Evolutionary conservation across 2,329 filamentous ascomycete species (phyloP).

Genomic region (Aspergillus phoenicis): DNA sequence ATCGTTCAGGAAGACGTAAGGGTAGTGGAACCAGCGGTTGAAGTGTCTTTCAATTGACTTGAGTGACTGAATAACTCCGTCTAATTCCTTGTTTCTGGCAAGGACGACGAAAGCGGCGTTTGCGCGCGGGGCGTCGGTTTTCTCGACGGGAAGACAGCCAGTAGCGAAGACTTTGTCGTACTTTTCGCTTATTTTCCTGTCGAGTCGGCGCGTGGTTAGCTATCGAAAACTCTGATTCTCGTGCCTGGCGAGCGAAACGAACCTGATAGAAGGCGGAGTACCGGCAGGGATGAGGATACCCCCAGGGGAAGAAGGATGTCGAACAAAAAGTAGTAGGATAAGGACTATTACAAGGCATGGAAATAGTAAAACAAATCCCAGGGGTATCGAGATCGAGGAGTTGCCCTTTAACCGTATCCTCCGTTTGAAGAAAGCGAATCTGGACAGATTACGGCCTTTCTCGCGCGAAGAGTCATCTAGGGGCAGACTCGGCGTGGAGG

Average conservation of each 20-base stretch:
- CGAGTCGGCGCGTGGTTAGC: slow-evolving; percentile 19
- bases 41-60: slow-evolving; percentile 99
- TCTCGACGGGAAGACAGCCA: slow-evolving; percentile 78
- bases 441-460: slow-evolving; percentile 48
- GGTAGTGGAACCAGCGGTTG: slow-evolving; percentile 98
- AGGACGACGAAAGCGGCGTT: slow-evolving; percentile 96
- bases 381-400: slow-evolving; percentile 86
- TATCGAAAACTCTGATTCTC: background rate
- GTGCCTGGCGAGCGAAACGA: slow-evolving; percentile 36
- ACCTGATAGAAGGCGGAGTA: slow-evolving; percentile 87
- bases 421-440: slow-evolving; percentile 78
- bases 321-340: slow-evolving; percentile 85
- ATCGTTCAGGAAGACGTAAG: slow-evolving; percentile 97
- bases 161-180: slow-evolving; percentile 95
- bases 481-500: slow-evolving; percentile 49
- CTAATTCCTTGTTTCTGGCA: slow-evolving; percentile 92
- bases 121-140: slow-evolving; percentile 72
- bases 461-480: slow-evolving; percentile 51
- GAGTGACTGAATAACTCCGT: slow-evolving; percentile 92
- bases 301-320: slow-evolving; percentile 80
- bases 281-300: slow-evolving; percentile 85
- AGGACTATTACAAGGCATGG: slow-evolving; percentile 88
- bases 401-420: slow-evolving; percentile 88
- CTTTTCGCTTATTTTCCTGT: slow-evolving; percentile 92
- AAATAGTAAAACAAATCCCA: slow-evolving; percentile 90